Percentiles rank a stretch among this genome's conserved stretches.
Conservation (phyloP, 371 early-diverging fungal genomes). For the Blakeslea trispora region DNA sequence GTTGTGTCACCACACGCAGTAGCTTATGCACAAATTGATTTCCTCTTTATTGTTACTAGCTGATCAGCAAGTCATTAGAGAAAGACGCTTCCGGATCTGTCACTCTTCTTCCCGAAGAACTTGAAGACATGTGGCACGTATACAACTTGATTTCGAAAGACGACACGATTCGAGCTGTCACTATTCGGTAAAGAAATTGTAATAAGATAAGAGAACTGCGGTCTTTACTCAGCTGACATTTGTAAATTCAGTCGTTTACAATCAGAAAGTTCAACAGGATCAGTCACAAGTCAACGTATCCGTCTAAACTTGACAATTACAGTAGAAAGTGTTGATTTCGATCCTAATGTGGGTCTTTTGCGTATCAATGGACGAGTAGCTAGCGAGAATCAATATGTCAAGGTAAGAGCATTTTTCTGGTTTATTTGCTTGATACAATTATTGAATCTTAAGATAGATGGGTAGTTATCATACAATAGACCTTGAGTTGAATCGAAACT, state of each 20-base stretch:
- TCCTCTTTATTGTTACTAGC: slow-evolving; percentile 16
- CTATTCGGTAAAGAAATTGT: slow-evolving; percentile 85
- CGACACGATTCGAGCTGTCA: slow-evolving; percentile 85
- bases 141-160: slow-evolving; percentile 91
- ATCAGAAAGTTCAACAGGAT: slow-evolving; percentile 84
- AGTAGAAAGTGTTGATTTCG: slow-evolving; percentile 89
- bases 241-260: slow-evolving; percentile 71
- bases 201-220: too few relatives aligned
- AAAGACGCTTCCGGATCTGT: slow-evolving; percentile 67
- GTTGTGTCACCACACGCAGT: neutral
- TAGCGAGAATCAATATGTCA: slow-evolving; percentile 87
- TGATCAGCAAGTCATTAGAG: slow-evolving; percentile 62
- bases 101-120: slow-evolving; percentile 82
- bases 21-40: neutral
- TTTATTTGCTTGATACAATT: too few relatives aligned
- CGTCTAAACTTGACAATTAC: slow-evolving; percentile 80
- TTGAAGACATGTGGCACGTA: slow-evolving; percentile 98
- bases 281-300: slow-evolving; percentile 83
- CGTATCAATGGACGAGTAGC: slow-evolving; percentile 89
- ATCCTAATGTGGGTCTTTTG: slow-evolving; percentile 81
- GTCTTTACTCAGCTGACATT: neutral
- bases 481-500: slow-evolving; percentile 85
- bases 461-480: slow-evolving; percentile 96
- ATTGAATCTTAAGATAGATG: slow-evolving; percentile 58
- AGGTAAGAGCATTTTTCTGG: too few relatives aligned